phyloP scores from a whole-genome alignment of 352 stramenopile genomes.

The Pythium guiyangense region DNA sequence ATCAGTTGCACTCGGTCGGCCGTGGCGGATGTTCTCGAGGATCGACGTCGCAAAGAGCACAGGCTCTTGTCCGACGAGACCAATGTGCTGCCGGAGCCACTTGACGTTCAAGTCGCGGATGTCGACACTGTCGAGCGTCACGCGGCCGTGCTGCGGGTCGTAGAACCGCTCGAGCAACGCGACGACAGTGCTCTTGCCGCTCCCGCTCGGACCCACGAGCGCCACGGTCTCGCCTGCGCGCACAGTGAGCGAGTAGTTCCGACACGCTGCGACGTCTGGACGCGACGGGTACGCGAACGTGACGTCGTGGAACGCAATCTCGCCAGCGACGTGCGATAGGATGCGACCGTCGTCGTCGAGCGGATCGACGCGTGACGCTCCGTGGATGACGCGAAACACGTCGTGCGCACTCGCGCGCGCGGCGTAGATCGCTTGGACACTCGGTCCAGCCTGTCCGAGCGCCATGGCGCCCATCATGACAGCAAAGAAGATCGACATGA shows the following conservation, averaged over 20 bases:
- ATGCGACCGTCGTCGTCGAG: conserved; percentile 24
- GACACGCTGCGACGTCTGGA: conserved; percentile 47
- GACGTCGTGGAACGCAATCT: conserved; percentile 84
- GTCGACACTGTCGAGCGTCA: conserved; percentile 41
- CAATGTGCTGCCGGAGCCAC: conserved; percentile 79
- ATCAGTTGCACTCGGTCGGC: conserved; percentile 47
- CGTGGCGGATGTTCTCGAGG: conserved; percentile 84
- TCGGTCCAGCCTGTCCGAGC: conserved; percentile 61
- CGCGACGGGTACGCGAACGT: conserved; percentile 63
- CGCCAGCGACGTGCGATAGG: conserved; percentile 21
- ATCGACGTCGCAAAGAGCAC: too few relatives aligned
- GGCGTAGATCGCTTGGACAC: conserved; percentile 49
- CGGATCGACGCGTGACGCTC: conserved; percentile 51
- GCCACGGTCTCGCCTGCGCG: conserved; percentile 59
- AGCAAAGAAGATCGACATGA: conserved; percentile 69
- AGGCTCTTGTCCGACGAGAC: conserved; percentile 88
- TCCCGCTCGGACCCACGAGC: conserved; percentile 8
- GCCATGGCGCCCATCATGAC: conserved; percentile 74
- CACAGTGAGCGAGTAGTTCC: conserved; percentile 54
- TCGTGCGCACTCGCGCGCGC: conserved; percentile 56
- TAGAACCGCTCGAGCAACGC: conserved; percentile 11
- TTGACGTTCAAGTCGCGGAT: conserved; percentile 76
- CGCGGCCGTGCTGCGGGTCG: conserved; percentile 32
- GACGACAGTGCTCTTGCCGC: conserved; percentile 8
- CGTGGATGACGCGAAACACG: conserved; percentile 70